These are phyloP conservation scores for Lentinula sp. DNA, from an alignment of 768 basidiomycete genomes.

Conservation along the genomic window DNA sequence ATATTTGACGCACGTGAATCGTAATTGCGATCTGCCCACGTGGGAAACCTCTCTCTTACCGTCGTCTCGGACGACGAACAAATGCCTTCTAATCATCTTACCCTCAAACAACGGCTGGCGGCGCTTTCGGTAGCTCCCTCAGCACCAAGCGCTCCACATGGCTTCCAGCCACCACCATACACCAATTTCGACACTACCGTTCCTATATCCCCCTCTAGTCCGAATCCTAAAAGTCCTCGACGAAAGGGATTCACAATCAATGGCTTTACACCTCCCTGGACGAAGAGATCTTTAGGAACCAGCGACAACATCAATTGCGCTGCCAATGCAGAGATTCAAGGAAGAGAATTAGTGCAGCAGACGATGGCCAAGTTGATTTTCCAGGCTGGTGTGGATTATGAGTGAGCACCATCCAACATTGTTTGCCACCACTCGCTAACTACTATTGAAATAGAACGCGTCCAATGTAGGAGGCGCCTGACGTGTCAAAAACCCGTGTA, in stretches of 20 bases:
- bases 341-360: conserved; percentile 48
- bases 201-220: background rate
- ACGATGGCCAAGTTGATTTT: conserved; percentile 72
- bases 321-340: conserved; percentile 15
- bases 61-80: conserved; percentile 6
- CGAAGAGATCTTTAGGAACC: conserved; percentile 28
- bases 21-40: background rate
- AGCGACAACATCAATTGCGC: conserved; percentile 10
- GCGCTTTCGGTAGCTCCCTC: conserved; percentile 53
- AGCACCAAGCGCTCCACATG: conserved; percentile 34
- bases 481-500: conserved; percentile 2
- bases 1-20: background rate
- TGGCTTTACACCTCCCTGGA: conserved; percentile 46
- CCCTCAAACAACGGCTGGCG: conserved; percentile 62
- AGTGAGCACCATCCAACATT: conserved; percentile 44
- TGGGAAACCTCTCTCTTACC: background rate
- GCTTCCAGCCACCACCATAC: conserved; percentile 2
- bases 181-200: conserved; percentile 1
- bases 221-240: conserved; percentile 14
- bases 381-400: conserved; percentile 86
- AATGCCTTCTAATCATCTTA: conserved; percentile 28
- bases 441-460: conserved; percentile 51
- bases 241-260: conserved; percentile 21
- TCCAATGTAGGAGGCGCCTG: conserved; percentile 60
- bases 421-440: background rate